A percentile compares a stretch with the other conserved stretches of the same genome.
phyloP scores from a whole-genome alignment of 495 filamentous ascomycete species.

The Penicillium waksmanii region DNA sequence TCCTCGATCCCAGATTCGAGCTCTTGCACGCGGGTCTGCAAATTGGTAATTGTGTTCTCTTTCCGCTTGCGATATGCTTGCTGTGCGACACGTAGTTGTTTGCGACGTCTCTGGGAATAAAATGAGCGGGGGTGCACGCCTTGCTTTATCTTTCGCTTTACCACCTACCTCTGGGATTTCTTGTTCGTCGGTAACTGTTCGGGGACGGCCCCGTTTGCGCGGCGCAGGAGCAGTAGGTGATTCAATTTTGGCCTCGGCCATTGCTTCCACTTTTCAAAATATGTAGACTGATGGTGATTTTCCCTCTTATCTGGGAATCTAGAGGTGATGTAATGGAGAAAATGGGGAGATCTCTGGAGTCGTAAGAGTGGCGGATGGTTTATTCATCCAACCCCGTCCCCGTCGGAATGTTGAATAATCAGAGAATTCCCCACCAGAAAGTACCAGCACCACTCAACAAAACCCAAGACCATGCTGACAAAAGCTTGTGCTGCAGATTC shows the following conservation, averaged over 20 bases:
- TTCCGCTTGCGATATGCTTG: slow-evolving; percentile 86
- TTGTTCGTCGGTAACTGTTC: slow-evolving; percentile 28
- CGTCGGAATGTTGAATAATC: slow-evolving; percentile 28
- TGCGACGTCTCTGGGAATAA: slow-evolving; percentile 58
- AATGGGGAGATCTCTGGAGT: background rate
- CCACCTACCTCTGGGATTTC: slow-evolving; percentile 28
- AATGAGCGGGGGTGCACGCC: slow-evolving; percentile 2
- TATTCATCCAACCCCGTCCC: slow-evolving; percentile 7
- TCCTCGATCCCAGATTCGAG: slow-evolving; percentile 71
- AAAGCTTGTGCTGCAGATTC: background rate
- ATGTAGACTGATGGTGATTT: background rate
- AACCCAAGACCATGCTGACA: background rate
- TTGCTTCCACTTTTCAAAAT: background rate
- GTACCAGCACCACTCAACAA: background rate
- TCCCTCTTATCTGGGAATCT: background rate
- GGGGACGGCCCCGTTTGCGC: slow-evolving; percentile 33
- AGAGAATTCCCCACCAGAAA: slow-evolving; percentile 10
- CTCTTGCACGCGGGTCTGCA: slow-evolving; percentile 69
- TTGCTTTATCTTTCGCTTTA: slow-evolving; percentile 4
- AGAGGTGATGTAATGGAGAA: slow-evolving; percentile 10
- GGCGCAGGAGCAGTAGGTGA: slow-evolving; percentile 8
- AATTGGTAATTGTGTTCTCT: slow-evolving; percentile 75
- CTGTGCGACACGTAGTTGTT: slow-evolving; percentile 85
- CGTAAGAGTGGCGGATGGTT: slow-evolving; percentile 7
- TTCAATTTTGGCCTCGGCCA: slow-evolving; percentile 14